phyloP scores from a whole-genome alignment of 1,284 basidiomycete genomes.

The Trichosporon sp. region DNA sequence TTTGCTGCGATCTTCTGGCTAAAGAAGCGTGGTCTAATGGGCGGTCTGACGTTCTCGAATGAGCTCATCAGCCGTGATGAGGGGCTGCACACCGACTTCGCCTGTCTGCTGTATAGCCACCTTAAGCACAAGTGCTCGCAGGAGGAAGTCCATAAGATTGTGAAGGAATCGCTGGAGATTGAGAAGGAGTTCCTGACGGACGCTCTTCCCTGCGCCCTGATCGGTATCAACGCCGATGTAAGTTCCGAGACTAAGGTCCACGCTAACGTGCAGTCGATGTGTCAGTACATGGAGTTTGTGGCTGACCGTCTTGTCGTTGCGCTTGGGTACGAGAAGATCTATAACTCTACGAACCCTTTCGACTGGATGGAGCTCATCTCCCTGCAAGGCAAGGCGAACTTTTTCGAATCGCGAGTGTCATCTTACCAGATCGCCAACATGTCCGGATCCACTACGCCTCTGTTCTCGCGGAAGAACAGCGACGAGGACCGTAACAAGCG shows the following conservation, averaged over 20 bases:
- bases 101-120: slow-evolving; percentile 71
- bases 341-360: slow-evolving; percentile 71
- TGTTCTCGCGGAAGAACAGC: slow-evolving; percentile 23
- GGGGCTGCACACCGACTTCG: slow-evolving; percentile 90
- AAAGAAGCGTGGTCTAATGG: slow-evolving; percentile 98
- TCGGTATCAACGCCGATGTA: slow-evolving; percentile 61
- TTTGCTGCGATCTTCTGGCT: slow-evolving; percentile 98
- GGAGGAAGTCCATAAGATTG: slow-evolving; percentile 70
- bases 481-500: slow-evolving; percentile 24
- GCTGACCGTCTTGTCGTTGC: slow-evolving; percentile 82
- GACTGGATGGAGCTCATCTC: slow-evolving; percentile 91
- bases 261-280: slow-evolving; percentile 75
- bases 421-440: slow-evolving; percentile 53
- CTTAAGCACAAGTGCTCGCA: slow-evolving; percentile 71
- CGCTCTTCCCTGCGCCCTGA: slow-evolving; percentile 59
- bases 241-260: slow-evolving; percentile 40
- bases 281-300: slow-evolving; percentile 93
- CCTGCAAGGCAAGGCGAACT: slow-evolving; percentile 63
- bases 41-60: slow-evolving; percentile 92
- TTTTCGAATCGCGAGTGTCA: slow-evolving; percentile 55
- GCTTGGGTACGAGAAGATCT: slow-evolving; percentile 78
- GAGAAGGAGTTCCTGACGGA: slow-evolving; percentile 79
- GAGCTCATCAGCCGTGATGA: slow-evolving; percentile 95
- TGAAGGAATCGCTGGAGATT: slow-evolving; percentile 76
- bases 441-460: slow-evolving; percentile 44